A percentile compares a stretch with the other conserved stretches of the same genome.
Evolutionary conservation across 2,329 filamentous ascomycete genomes (phyloP).

Genomic region (Pseudocercospora ulei): DNA sequence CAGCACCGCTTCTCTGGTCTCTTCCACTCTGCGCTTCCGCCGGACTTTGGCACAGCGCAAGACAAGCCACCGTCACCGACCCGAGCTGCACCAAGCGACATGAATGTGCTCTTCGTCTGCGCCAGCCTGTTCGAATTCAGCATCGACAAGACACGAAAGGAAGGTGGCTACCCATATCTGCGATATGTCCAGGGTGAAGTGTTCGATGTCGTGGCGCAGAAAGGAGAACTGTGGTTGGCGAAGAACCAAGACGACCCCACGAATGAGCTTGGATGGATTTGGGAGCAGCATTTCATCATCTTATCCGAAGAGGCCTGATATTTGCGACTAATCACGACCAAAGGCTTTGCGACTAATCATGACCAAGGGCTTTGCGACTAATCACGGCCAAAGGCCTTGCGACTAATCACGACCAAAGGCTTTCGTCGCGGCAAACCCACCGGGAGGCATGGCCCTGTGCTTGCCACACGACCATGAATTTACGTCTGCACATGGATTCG

Average conservation of each 20-base stretch:
- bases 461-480: constrained; percentile 4
- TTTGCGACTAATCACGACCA: not conserved
- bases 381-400: not conserved
- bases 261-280: constrained; percentile 86
- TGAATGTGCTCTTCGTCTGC: constrained; percentile 69
- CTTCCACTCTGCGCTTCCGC: constrained; percentile 32
- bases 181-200: constrained; percentile 87
- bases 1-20: constrained; percentile 28
- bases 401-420: no score
- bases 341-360: no score
- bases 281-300: constrained; percentile 83
- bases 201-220: constrained; percentile 71
- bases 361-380: not conserved
- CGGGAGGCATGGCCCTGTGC: not conserved
- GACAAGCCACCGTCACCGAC: constrained; percentile 12
- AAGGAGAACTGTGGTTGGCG: constrained; percentile 94
- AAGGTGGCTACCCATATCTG: constrained; percentile 90
- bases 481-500: constrained; percentile 3
- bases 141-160: constrained; percentile 80
- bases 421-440: not conserved
- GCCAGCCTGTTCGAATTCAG: constrained; percentile 96
- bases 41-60: constrained; percentile 18
- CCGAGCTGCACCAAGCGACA: constrained; percentile 22
- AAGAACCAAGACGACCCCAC: constrained; percentile 87
- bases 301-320: constrained; percentile 21